Evolutionary conservation across 495 filamentous ascomycete genomes (phyloP), one percentile per base, ranked within the genome.

Genomic region (Emericellopsis terricola): DNA sequence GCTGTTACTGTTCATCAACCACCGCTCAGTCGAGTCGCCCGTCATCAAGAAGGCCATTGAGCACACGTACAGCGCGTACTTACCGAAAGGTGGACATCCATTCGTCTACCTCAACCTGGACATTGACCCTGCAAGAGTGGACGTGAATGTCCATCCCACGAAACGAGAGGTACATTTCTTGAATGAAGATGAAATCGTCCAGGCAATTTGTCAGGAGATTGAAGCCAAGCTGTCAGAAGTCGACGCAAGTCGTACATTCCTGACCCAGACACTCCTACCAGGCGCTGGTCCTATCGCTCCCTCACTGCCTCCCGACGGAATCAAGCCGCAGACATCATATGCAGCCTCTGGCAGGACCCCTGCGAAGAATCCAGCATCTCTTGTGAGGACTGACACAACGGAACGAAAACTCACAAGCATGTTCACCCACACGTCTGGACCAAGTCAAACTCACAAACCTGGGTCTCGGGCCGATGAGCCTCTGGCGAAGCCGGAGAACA

Each of bases 141-240:
- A 99, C 52, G 91, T 99, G 46, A 99, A 99, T 46, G 76, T 99
- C 0, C 91, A 99, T 50, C 91, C 91, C 3, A 96, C 91, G 2
- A 99, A 99, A 50, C 69, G 87, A 33, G 91, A 99, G 51, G 91
- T 99, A 19, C 92, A 96, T 49, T 96, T 99, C 49, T 65, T 99
- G 3, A 93, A 96, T 41, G 91, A 99, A 49, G 91, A 96, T 43
- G 89, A 96, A 43, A 92, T 96, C 35, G 78, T 93, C 39, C 83
- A 93, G 45, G 70, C 66, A 30, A 76, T 99, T 19, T 93, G 84
- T 56, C 68, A 73, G 39, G 75, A 81, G 33, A 76, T 96, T 32
- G 71, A 81, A 29, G 62, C 70, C 9, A 79, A 81, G 38, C 64
- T 99, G 4, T 76, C 81, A 2, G 76, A 81, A 38, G 86, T 94